Evolutionary conservation across 768 basidiomycete species (phyloP), one percentile per base, ranked within the genome.

Genomic region (Lactifluus rugatus): DNA sequence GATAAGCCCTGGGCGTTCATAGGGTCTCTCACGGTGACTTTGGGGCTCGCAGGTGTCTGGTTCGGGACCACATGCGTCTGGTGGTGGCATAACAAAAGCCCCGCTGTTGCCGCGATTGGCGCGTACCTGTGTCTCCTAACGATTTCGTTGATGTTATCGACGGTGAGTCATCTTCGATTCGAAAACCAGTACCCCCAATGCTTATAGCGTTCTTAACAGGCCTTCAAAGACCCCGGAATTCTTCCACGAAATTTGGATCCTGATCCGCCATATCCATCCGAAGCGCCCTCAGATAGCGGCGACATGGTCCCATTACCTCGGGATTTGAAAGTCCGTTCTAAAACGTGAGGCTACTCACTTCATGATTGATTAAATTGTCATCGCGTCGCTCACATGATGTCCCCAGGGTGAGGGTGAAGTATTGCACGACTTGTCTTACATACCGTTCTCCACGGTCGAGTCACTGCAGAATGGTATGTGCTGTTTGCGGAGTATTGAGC

Each of bases 391-490:
- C 46, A 23, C 41, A 58, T 26, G 44, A 58, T 23, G 52, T 47
- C 14, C 56, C 60, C 66, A 94, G 93, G 28, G 89, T 95, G 36
- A 84, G 88, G 10, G 87, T 92, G 56, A 96, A 95, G 71, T 97
- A 92, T 66, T 99, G 95, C 68, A 81, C 85, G 32, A 97, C 93
- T 13, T 99, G 95, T 71, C 81, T 82, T 65, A 92, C 82, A 2
- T 99, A 97, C 68, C 83, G 95, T 19, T 92, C 95, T 7, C 95
- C 95, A 4, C 76, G 95, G 62, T 88, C 93, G 19, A 95, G 90
- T 67, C 95, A 99, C 71, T 99, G 95, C 70, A 91, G 93, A 70
- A 81, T 96, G 82, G 92, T 91, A 64, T 67, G 78, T 70, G 21
- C 34, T 26, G 45, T 46, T 36, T 25, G 14, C 42, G 39, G 26